Evolutionary conservation across 2,329 filamentous ascomycete species (phyloP), one percentile per base, ranked within the genome.

Genomic region (Leptographium flavum): DNA sequence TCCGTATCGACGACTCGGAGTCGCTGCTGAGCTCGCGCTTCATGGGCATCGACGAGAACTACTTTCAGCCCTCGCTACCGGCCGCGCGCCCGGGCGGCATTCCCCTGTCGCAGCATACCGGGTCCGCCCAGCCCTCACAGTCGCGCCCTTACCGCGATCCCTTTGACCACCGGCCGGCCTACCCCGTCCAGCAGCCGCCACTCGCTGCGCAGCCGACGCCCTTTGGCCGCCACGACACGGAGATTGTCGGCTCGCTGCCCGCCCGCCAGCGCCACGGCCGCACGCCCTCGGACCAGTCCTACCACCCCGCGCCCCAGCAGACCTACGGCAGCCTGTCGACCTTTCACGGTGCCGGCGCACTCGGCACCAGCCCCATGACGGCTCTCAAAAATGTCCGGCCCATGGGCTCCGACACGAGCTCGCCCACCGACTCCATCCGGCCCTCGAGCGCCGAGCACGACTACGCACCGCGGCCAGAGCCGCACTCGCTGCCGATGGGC

Each of bases 311-410:
- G 25, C 47, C 47, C 3, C 52, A 83, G 46, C 85, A 90, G 59
- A 83, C 86, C 2, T 94, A 94, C 58, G 87, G 87, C 46, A 94
- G 87, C 55, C 60, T 94, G 52, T 92, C 87, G 3, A 94, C 87
- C 0, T 95, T 93, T 52, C 79, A 94, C 57, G 83, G 84, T n/a
- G 79, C 82, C 44, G 81, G 78, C 27, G 73, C 79, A 3, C 63
- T 79, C n/a, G 83, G 83, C 19, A 86, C 86, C 40, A 94, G 87
- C 55, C 88, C 88, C 9, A 81, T 94, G 47, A 86, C 87, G 41
- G 84, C 87, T 13, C 69, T 94, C 33, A 78, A 81, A 52, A 81
- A 83, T 35, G 79, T 82, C 32, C 78, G 69, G 47, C 64, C 68
- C 2, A 68, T 71, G 4, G 76, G 76, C 1, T 81, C 77, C 4